Conservation (phyloP, 2,329 filamentous ascomycete species). For the Elsinoe batatas region DNA sequence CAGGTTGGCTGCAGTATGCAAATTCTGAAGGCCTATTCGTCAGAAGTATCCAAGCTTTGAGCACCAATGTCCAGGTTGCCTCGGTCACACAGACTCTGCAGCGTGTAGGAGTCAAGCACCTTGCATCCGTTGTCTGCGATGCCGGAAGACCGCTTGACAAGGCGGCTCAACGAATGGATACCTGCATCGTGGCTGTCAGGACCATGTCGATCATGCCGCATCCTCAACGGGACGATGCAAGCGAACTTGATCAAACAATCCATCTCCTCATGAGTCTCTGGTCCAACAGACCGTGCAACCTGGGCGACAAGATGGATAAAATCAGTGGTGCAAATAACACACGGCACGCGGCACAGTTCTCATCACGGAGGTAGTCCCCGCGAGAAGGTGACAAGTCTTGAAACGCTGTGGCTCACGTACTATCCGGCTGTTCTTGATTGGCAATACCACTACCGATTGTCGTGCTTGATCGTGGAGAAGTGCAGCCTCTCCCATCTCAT, state of each 20-base stretch:
- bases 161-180: background rate
- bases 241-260: background rate
- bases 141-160: background rate
- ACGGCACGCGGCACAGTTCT: background rate
- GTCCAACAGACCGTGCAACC: background rate
- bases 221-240: background rate
- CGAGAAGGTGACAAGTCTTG: background rate
- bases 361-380: background rate
- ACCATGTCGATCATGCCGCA: background rate
- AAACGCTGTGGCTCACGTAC: background rate
- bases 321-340: slow-evolving; percentile 1
- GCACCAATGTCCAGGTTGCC: background rate
- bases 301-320: slow-evolving; percentile 3
- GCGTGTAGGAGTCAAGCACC: background rate
- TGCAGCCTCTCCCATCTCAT: background rate
- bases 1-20: background rate
- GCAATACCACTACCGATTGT: background rate
- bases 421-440: background rate
- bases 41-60: background rate
- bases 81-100: background rate
- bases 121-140: background rate
- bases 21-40: background rate
- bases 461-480: background rate
- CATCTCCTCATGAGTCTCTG: background rate
- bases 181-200: background rate